These are phyloP conservation scores for Flammula alnicola DNA, from an alignment of 1,284 basidiomycete genomes.

Conservation along the genomic window DNA sequence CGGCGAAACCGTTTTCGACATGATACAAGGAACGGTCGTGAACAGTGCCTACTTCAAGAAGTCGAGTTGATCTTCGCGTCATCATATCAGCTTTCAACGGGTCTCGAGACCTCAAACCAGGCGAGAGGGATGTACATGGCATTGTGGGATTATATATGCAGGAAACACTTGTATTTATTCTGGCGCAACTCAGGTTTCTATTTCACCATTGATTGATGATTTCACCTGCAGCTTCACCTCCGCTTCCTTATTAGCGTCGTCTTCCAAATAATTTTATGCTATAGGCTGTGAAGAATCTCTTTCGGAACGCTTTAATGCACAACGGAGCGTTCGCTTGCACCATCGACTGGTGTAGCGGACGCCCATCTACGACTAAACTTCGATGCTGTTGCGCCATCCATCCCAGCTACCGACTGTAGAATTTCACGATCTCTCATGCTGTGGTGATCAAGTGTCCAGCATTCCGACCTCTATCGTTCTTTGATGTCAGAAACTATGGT, in stretches of 20 bases:
- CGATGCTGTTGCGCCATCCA: too few species aligned
- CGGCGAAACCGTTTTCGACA: constrained; percentile 89
- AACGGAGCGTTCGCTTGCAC: too few species aligned
- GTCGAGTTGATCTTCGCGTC: constrained; percentile 12
- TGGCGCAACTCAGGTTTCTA: neutral
- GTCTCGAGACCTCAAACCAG: neutral
- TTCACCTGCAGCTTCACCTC: neutral
- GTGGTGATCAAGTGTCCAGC: too few species aligned
- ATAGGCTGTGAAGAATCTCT: too few species aligned
- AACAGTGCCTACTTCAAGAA: constrained; percentile 82
- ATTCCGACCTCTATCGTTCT: too few species aligned
- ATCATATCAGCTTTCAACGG: too few species aligned
- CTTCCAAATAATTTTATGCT: neutral
- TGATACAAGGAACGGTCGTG: constrained; percentile 79
- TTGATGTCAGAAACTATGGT: too few species aligned
- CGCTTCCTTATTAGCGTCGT: neutral
- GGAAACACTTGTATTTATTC: constrained; percentile 4
- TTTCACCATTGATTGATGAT: constrained; percentile 1
- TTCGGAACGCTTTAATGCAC: too few species aligned
- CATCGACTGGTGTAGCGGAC: too few species aligned
- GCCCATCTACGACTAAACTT: too few species aligned
- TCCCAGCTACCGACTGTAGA: too few species aligned
- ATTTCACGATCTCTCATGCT: too few species aligned
- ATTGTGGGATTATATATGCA: neutral
- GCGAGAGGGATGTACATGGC: neutral